phyloP scores from a whole-genome alignment of 2,329 filamentous ascomycete species.

The Penicillium sp. region DNA sequence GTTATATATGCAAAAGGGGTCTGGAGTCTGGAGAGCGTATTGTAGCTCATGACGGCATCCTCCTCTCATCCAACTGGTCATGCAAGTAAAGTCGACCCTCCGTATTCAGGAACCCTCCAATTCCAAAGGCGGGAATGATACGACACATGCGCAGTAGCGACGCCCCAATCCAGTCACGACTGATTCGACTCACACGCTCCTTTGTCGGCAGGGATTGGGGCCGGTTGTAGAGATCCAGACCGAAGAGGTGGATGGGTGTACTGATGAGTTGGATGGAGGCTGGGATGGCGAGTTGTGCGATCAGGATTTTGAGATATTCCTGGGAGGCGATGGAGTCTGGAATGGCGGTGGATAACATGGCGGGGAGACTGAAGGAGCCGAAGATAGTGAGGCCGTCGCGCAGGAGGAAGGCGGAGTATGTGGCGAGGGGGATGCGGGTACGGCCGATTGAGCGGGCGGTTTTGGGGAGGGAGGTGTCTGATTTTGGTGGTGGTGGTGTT shows the following conservation, averaged over 20 bases:
- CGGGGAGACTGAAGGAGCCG: conserved; percentile 37
- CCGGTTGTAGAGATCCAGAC: conserved; percentile 82
- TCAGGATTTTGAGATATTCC: conserved; percentile 82
- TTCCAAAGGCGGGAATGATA: conserved; percentile 84
- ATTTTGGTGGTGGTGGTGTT: conserved; percentile 20
- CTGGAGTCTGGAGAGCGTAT: no score
- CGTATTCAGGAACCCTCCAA: conserved; percentile 82
- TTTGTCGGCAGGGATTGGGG: conserved; percentile 49
- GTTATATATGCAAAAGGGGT: not conserved
- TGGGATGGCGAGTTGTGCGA: conserved; percentile 78
- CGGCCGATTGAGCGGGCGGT: conserved; percentile 35
- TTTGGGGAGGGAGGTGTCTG: conserved; percentile 20
- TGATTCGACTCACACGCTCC: conserved; percentile 65
- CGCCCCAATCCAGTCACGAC: conserved; percentile 75
- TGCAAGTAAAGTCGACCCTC: conserved; percentile 39
- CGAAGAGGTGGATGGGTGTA: conserved; percentile 81
- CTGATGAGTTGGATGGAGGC: conserved; percentile 76
- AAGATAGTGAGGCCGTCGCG: conserved; percentile 87
- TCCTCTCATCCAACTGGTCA: conserved; percentile 30
- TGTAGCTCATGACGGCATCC: conserved; percentile 17
- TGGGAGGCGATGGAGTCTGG: conserved; percentile 74
- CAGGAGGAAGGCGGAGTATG: conserved; percentile 67
- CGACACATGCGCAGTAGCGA: conserved; percentile 74
- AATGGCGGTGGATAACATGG: conserved; percentile 53
- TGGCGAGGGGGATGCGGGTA: conserved; percentile 52